Evolutionary conservation across 2,329 filamentous ascomycete species (phyloP).

Genomic region (Phyllosticta paracitricarpa): DNA sequence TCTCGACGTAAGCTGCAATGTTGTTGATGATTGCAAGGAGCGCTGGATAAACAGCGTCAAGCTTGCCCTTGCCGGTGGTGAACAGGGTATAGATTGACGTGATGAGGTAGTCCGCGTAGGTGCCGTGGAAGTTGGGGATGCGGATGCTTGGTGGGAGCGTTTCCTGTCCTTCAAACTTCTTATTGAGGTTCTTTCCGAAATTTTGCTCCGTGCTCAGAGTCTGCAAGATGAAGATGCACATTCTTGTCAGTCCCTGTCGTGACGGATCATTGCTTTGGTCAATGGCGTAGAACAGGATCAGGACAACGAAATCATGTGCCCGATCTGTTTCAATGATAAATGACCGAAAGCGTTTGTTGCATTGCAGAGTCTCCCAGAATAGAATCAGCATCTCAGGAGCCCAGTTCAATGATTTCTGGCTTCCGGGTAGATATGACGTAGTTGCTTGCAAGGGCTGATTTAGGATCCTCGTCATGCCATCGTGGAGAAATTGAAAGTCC

Average conservation of each 20-base stretch:
- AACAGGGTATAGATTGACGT: slow-evolving; percentile 92
- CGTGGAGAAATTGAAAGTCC: slow-evolving; percentile 94
- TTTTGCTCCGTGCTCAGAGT: slow-evolving; percentile 87
- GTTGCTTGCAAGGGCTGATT: slow-evolving; percentile 89
- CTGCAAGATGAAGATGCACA: slow-evolving; percentile 96
- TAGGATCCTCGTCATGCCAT: slow-evolving; percentile 85
- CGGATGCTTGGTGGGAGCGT: slow-evolving; percentile 73
- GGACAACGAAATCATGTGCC: slow-evolving; percentile 82
- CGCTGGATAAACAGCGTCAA: slow-evolving; percentile 86
- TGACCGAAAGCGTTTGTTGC: slow-evolving; percentile 91
- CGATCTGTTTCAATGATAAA: slow-evolving; percentile 96
- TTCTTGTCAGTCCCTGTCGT: slow-evolving; percentile 85
- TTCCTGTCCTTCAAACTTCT: slow-evolving; percentile 78
- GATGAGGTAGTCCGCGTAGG: slow-evolving; percentile 88
- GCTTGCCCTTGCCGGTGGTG: slow-evolving; percentile 78
- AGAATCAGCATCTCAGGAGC: slow-evolving; percentile 93
- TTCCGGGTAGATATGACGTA: slow-evolving; percentile 76
- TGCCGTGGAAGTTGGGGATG: slow-evolving; percentile 74
- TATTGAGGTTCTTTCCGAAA: slow-evolving; percentile 85
- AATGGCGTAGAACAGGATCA: slow-evolving; percentile 85
- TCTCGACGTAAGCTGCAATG: slow-evolving; percentile 72
- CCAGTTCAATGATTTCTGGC: slow-evolving; percentile 70
- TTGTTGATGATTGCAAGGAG: slow-evolving; percentile 90
- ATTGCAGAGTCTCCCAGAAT: slow-evolving; percentile 95
- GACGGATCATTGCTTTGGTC: slow-evolving; percentile 78